Conservation (phyloP, 495 filamentous ascomycete genomes). For the Cudoniella acicularis region DNA sequence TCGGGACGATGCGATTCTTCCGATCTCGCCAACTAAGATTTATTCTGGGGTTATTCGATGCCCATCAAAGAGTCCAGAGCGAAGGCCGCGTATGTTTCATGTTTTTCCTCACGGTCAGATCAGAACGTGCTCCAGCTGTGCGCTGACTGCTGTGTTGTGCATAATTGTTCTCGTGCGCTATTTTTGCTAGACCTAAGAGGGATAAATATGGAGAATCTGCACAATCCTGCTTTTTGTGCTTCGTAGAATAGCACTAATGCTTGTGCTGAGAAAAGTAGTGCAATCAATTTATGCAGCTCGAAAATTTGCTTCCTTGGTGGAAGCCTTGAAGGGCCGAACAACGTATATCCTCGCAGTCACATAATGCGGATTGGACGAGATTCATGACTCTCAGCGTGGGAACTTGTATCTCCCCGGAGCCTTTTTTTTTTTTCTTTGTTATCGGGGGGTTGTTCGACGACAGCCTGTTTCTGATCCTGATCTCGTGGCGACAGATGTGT, state of each 20-base stretch:
- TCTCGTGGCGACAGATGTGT: not conserved
- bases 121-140: not conserved
- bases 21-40: not conserved
- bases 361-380: not conserved
- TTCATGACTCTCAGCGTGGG: not conserved
- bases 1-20: not conserved
- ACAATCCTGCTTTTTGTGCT: not conserved
- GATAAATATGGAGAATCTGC: not conserved
- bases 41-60: not conserved
- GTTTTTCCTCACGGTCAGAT: not conserved
- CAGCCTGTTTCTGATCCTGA: not conserved
- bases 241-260: not conserved
- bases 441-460: not conserved
- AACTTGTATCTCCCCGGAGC: not conserved
- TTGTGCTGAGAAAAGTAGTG: not conserved
- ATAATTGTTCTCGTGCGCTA: not conserved
- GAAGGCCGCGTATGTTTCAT: conserved; percentile 6
- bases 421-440: not conserved
- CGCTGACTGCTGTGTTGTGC: not conserved
- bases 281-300: not conserved
- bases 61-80: conserved; percentile 3
- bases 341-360: not conserved
- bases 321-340: not conserved
- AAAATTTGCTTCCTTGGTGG: not conserved
- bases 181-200: not conserved